Evolutionary conservation across 2,329 filamentous ascomycete genomes (phyloP).

Genomic region (Pseudogymnoascus sp.): DNA sequence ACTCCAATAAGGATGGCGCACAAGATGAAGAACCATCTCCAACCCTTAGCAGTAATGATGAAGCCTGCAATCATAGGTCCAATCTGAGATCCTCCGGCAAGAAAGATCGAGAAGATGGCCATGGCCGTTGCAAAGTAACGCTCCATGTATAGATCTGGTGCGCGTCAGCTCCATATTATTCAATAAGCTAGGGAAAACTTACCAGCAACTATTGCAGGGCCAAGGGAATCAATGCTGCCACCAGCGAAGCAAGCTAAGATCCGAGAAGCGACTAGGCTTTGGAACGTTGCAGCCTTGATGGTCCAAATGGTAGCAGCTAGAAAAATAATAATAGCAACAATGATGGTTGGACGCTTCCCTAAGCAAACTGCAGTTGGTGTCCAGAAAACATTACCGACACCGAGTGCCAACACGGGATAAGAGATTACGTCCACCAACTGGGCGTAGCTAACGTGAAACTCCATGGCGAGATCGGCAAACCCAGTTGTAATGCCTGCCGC

Average conservation of each 20-base stretch:
- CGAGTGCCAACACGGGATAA: conserved; percentile 18
- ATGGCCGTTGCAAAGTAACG: conserved; percentile 20
- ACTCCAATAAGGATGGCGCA: conserved; percentile 26
- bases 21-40: conserved; percentile 32
- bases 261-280: conserved; percentile 27
- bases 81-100: conserved; percentile 29
- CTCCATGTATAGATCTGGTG: not conserved
- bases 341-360: conserved; percentile 30
- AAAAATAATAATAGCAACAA: conserved; percentile 27
- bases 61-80: conserved; percentile 30
- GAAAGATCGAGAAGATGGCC: conserved; percentile 27
- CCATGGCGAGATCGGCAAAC: conserved; percentile 15
- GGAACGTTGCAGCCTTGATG: conserved; percentile 24
- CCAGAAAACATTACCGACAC: conserved; percentile 9
- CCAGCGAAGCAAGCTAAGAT: conserved; percentile 27
- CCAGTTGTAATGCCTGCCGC: conserved; percentile 16
- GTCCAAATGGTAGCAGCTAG: conserved; percentile 27
- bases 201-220: conserved; percentile 28
- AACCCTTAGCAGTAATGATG: conserved; percentile 27
- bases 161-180: not conserved
- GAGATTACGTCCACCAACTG: conserved; percentile 16
- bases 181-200: not conserved
- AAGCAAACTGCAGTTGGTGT: conserved; percentile 18
- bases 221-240: conserved; percentile 25
- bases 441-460: conserved; percentile 14